A percentile compares a stretch with the other conserved stretches of the same genome.
Conservation (phyloP, 345 rosid species). For the Eucalyptus victrix region DNA sequence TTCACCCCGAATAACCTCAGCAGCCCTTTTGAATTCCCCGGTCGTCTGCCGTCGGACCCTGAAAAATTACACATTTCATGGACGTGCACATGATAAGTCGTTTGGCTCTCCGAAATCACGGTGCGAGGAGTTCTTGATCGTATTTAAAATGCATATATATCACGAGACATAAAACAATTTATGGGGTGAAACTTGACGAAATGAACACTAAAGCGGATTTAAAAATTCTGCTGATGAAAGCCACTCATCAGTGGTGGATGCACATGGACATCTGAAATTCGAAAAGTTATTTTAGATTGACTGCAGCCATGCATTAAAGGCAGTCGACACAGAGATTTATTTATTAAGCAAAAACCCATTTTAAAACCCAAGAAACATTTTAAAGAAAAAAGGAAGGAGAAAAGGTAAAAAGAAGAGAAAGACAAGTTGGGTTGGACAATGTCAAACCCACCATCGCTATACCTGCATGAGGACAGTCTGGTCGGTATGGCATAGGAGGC, state of each 20-base stretch:
- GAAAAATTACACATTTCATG: not conserved
- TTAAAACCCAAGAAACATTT: not conserved
- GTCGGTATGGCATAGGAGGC: not conserved
- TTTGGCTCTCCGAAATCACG: not conserved
- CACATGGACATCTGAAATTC: not conserved
- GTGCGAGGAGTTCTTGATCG: constrained; percentile 7
- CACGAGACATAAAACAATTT: not conserved
- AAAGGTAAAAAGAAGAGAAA: not conserved
- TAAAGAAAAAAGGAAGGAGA: not conserved
- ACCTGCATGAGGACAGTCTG: not conserved
- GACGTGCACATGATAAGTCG: not conserved
- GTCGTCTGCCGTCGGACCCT: constrained; percentile 9
- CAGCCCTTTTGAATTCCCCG: constrained; percentile 44
- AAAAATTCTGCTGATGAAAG: not conserved
- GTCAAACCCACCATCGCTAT: not conserved
- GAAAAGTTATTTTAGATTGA: not conserved
- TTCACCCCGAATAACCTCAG: constrained; percentile 86
- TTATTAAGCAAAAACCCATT: not conserved
- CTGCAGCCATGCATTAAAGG: not conserved
- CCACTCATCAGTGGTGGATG: not conserved
- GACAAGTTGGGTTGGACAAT: not conserved
- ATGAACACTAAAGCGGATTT: not conserved
- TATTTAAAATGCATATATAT: not conserved
- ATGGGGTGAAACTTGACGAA: not conserved
- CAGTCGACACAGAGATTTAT: not conserved